These are phyloP conservation scores for Gymnopilus junonius DNA, from an alignment of 768 basidiomycete species.

Conservation along the genomic window DNA sequence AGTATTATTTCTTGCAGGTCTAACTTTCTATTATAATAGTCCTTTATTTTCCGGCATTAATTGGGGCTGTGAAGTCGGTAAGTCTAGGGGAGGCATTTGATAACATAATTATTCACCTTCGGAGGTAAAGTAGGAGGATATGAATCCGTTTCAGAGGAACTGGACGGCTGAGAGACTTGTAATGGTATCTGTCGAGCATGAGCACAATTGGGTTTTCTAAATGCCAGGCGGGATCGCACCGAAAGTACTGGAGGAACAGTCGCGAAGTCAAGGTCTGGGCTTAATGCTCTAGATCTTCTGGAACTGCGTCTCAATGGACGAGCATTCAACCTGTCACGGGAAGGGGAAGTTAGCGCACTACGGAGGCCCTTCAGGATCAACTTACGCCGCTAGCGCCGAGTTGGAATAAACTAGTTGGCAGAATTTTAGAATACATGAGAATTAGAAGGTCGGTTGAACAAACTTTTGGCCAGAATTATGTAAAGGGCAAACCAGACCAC, in stretches of 20 bases:
- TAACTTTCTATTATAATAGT: background rate
- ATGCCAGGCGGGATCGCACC: background rate
- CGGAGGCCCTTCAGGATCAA: background rate
- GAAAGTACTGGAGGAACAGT: slow-evolving; percentile 10
- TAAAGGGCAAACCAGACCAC: slow-evolving; percentile 21
- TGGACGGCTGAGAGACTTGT: background rate
- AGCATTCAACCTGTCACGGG: slow-evolving; percentile 12
- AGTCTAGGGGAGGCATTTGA: background rate
- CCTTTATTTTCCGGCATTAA: background rate
- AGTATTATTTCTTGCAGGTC: too few relatives aligned
- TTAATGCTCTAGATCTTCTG: background rate
- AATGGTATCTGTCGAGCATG: background rate
- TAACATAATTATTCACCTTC: background rate
- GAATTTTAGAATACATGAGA: background rate
- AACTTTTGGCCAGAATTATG: slow-evolving; percentile 17
- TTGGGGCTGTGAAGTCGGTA: background rate
- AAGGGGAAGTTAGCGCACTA: background rate
- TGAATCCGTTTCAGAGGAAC: background rate
- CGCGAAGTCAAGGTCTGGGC: slow-evolving; percentile 10
- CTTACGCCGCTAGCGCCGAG: slow-evolving; percentile 16
- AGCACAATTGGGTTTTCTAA: background rate
- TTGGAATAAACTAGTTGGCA: slow-evolving; percentile 15
- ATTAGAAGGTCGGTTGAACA: background rate
- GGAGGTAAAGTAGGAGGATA: background rate
- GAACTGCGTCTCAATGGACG: slow-evolving; percentile 1